Conservation (phyloP, 805 yeast species). For the Candida fluviatilis region DNA sequence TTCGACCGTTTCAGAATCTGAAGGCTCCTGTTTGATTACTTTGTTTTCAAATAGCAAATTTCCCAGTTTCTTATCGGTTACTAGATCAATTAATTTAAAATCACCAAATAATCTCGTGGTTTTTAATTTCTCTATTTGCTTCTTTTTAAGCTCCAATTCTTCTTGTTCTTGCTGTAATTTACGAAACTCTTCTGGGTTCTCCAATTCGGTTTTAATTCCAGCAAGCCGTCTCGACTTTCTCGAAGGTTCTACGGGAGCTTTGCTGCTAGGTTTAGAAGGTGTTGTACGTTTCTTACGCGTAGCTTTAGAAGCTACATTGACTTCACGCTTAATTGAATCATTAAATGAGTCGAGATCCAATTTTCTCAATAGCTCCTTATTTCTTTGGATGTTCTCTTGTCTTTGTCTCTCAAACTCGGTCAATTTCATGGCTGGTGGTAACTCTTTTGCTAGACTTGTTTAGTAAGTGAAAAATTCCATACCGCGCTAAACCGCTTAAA, state of each 20-base stretch:
- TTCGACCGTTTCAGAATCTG: conserved; percentile 7
- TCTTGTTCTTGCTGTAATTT: conserved; percentile 34
- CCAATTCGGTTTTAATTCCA: conserved; percentile 56
- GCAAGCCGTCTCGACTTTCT: conserved; percentile 78
- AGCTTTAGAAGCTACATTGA: conserved; percentile 21
- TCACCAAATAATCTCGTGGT: conserved; percentile 63
- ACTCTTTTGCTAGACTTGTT: too few relatives aligned
- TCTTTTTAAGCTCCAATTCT: conserved; percentile 27
- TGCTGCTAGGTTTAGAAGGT: conserved; percentile 19
- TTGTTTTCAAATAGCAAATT: conserved; percentile 25
- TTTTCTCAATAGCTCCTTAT: conserved; percentile 67
- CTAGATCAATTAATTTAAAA: conserved; percentile 55
- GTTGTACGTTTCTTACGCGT: conserved; percentile 18
- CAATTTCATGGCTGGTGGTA: conserved; percentile 14
- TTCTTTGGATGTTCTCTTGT: conserved; percentile 77
- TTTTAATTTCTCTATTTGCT: conserved; percentile 47
- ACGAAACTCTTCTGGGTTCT: conserved; percentile 36
- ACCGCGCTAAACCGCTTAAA: too few relatives aligned
- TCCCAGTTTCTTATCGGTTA: conserved; percentile 39
- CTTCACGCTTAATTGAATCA: conserved; percentile 47
- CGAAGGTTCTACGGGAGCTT: conserved; percentile 43
- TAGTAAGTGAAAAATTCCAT: too few relatives aligned
- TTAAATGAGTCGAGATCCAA: conserved; percentile 63
- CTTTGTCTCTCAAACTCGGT: conserved; percentile 71
- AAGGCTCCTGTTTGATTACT: conserved; percentile 14